Evolutionary conservation across 495 filamentous ascomycete species (phyloP), one percentile per base, ranked within the genome.

Genomic region (Peziza echinospora): DNA sequence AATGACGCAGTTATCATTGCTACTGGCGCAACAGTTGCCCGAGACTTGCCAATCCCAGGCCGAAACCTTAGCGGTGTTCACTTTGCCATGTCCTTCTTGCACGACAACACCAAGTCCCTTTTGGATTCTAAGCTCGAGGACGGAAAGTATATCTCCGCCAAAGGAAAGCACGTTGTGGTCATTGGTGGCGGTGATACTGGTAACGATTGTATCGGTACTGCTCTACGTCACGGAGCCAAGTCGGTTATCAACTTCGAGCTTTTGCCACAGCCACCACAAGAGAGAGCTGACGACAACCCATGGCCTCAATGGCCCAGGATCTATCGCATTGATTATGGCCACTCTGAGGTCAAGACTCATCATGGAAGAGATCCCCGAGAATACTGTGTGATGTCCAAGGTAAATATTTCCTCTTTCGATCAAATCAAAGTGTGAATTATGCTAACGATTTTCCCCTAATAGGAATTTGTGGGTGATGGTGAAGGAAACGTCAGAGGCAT

Each of bases 281-380:
- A 93, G 71, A 85, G 89, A 62, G 86, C 84, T 49, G 76, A 80
- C 50, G 89, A 96, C 65, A 99, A 99, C 71, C 89, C 89, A 43
- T 99, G 89, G 89, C 89, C 89, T 0, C 91, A 96, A 65, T 99
- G 89, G 89, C 89, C 89, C 21, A 82, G 87, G 57, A 89, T 99
- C 64, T 96, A 96, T 71, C 84, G 89, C 58, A 78, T 96, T 41
- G 89, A 99, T 62, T 99, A 99, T 56, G 89, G 89, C 43, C 89
- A 99, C 69, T 75, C 78, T 2, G 89, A 99, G 60, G 89, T 99
- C 50, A 85, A 89, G 64, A 87, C 91, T 49, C 89, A 94, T 65
- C 84, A 86, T 72, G 89, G 91, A 64, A 85, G 86, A 61, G 89
- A 99, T 58, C 89, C 89, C 37, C 84, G 89, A 51, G 89, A 99